Evolutionary conservation across 2,329 filamentous ascomycete genomes (phyloP).

Genomic region (Tolypocladium amazonense): DNA sequence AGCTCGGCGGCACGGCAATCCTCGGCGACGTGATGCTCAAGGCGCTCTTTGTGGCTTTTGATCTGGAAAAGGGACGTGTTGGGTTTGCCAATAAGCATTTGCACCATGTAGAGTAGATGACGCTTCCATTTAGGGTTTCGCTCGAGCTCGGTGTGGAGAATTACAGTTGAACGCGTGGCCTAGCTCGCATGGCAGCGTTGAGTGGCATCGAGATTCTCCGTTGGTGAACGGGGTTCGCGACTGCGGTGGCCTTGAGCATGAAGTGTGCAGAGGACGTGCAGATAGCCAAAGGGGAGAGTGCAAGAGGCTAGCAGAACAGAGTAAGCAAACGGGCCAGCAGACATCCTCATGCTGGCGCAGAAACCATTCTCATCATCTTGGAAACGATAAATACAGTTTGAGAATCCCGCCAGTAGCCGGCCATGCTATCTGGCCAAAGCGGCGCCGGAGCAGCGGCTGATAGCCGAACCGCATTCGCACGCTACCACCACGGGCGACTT

Average conservation of each 20-base stretch:
- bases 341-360: neutral
- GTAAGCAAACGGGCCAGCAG: neutral
- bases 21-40: conserved; percentile 75
- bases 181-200: neutral
- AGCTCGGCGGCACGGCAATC: conserved; percentile 43
- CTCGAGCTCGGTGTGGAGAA: neutral
- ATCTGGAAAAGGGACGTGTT: conserved; percentile 30
- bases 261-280: neutral
- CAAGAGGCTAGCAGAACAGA: neutral
- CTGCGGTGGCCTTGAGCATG: neutral
- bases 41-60: conserved; percentile 64
- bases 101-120: conserved; percentile 7
- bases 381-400: conserved; percentile 12
- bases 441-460: neutral
- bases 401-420: neutral
- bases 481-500: neutral
- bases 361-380: conserved; percentile 9
- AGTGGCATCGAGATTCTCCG: neutral
- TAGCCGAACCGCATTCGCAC: neutral
- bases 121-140: neutral
- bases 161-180: neutral
- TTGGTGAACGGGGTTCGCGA: neutral
- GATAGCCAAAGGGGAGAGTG: neutral
- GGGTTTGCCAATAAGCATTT: conserved; percentile 35
- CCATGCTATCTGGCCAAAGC: neutral